Evolutionary conservation across 2,329 filamentous ascomycete species (phyloP).

Genomic region (Pyrenophora teres): DNA sequence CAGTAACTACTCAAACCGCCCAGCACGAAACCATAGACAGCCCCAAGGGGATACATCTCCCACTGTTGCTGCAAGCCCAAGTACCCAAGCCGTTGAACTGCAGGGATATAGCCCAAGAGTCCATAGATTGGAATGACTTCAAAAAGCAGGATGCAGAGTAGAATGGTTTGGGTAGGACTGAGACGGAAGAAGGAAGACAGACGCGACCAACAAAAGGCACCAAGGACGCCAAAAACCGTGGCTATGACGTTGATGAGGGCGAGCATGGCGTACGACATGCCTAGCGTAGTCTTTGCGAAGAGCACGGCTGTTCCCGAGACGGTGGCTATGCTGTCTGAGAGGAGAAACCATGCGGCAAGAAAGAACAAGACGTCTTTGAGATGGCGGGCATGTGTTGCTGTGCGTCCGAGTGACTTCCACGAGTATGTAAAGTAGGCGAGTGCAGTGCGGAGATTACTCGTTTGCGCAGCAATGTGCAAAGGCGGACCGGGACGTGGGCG

Average conservation of each 20-base stretch:
- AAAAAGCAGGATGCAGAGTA: conserved; percentile 88
- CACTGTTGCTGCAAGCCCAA: conserved; percentile 89
- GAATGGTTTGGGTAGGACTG: conserved; percentile 82
- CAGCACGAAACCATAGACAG: conserved; percentile 89
- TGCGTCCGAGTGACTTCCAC: conserved; percentile 85
- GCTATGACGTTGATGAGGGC: conserved; percentile 94
- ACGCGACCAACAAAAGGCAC: conserved; percentile 87
- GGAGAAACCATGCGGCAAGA: conserved; percentile 87
- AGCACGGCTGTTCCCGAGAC: conserved; percentile 93
- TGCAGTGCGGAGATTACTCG: conserved; percentile 56
- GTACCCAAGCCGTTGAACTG: conserved; percentile 73
- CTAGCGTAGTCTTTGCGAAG: conserved; percentile 90
- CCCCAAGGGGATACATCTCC: conserved; percentile 95
- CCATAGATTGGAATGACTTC: conserved; percentile 93
- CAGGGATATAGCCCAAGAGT: conserved; percentile 82
- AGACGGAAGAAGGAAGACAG: conserved; percentile 73
- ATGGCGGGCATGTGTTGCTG: conserved; percentile 72
- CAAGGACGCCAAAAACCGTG: conserved; percentile 79
- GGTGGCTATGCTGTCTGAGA: conserved; percentile 92
- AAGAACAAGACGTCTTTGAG: conserved; percentile 77
- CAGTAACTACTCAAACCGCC: conserved; percentile 94
- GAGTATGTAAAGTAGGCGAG: conserved; percentile 77
- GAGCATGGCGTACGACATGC: conserved; percentile 85
- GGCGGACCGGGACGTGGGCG: conserved; percentile 88
- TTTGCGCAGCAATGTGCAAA: conserved; percentile 39